Conservation (phyloP, 2,329 filamentous ascomycete species). For the Alternaria burnsii region DNA sequence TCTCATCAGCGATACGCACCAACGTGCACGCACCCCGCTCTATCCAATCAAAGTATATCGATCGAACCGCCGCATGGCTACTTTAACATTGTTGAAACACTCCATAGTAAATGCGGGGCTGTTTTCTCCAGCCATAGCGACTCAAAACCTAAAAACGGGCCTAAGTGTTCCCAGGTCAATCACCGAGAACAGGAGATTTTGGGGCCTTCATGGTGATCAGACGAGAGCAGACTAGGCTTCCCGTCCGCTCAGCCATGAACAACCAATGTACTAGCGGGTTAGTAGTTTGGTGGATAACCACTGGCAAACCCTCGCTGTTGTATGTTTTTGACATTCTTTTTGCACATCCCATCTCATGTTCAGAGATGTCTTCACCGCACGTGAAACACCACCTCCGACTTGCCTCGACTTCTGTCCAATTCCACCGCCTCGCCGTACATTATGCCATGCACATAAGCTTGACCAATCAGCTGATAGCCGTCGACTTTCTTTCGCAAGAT, state of each 20-base stretch:
- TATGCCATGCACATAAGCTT: not conserved
- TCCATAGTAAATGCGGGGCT: too few relatives aligned
- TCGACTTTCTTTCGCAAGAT: not conserved
- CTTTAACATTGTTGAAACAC: too few relatives aligned
- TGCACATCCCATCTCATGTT: not conserved
- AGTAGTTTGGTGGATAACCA: not conserved
- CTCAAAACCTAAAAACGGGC: too few relatives aligned
- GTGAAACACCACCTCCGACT: not conserved
- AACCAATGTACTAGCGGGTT: not conserved
- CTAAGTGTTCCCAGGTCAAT: too few relatives aligned
- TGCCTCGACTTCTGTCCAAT: not conserved
- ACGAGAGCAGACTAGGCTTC: not conserved
- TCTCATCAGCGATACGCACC: too few relatives aligned
- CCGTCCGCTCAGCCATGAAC: not conserved
- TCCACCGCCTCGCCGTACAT: not conserved
- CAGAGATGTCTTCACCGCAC: not conserved
- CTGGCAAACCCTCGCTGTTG: not conserved
- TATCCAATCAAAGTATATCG: too few relatives aligned
- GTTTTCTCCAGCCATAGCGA: too few relatives aligned
- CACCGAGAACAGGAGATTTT: not conserved
- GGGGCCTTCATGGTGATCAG: too few relatives aligned
- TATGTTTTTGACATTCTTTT: not conserved
- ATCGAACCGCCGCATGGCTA: too few relatives aligned
- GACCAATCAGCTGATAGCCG: fast-evolving
- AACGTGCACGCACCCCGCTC: too few relatives aligned